Conservation (phyloP, 306 rosid genomes). For the Cucurbita ficifolia region DNA sequence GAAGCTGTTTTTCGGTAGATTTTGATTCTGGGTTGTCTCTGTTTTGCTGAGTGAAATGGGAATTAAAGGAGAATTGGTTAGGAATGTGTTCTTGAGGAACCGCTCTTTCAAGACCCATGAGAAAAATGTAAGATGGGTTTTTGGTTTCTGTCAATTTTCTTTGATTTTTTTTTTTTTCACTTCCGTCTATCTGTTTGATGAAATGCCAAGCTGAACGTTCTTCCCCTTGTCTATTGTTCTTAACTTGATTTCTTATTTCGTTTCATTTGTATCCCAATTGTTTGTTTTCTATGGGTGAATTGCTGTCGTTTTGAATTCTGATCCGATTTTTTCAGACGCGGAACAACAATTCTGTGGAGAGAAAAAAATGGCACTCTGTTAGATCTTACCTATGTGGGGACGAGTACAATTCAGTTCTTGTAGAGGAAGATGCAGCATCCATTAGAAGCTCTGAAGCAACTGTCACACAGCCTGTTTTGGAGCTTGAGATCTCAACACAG, state of each 20-base stretch:
- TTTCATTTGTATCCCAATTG: background rate
- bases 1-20: conserved; percentile 10
- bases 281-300: background rate
- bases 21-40: conserved; percentile 10
- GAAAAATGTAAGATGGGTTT: conserved; percentile 38
- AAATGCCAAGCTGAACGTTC: background rate
- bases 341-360: conserved; percentile 37
- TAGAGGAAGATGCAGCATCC: conserved; percentile 62
- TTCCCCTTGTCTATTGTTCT: background rate
- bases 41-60: conserved; percentile 37
- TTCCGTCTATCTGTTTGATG: background rate
- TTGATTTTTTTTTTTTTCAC: background rate
- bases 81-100: conserved; percentile 61
- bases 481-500: conserved; percentile 8
- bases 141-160: background rate
- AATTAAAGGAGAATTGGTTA: conserved; percentile 60
- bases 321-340: conserved; percentile 26
- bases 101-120: conserved; percentile 31
- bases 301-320: background rate
- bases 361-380: conserved; percentile 60
- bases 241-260: background rate
- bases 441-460: conserved; percentile 42
- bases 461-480: conserved; percentile 32
- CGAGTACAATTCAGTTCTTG: conserved; percentile 57
- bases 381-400: conserved; percentile 86